Evolutionary conservation across 306 rosid species (phyloP), one percentile per base, ranked within the genome.

Genomic region (barrel medic (Medicago truncatula)): DNA sequence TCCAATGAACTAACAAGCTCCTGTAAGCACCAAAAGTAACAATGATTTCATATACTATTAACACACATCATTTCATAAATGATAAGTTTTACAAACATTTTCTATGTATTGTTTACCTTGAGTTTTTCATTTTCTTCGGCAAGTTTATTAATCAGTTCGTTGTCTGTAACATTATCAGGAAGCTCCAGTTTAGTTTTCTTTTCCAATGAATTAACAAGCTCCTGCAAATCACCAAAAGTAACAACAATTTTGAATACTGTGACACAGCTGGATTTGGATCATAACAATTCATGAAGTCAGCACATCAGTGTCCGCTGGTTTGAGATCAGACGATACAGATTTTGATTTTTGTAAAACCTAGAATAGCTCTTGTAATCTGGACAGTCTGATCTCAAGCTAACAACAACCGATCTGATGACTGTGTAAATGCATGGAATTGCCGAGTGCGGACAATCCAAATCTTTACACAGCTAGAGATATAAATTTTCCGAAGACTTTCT

Each of bases 71-170:
- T 9, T 21, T 70, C 50, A 44, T 65, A 64, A 63, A 52, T 8
- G 34, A 34, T 46, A 64, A 64, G 28, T 3, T 44, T 44, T 46
- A 58, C 63, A 63, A 62, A 46, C 60, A 53, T 8, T 50, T 40
- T 70, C 31, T 28, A 28, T 28, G 31, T 28, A 28, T 1, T 28
- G 31, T 3, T 28, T 28, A 28, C 31, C 31, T 28, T 28, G 31
- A 28, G 31, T 28, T 16, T 25, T 78, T 89, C 96, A 69, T 91
- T 93, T 84, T 91, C 97, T 66, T 93, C 67, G 14, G 80, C 60
- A 79, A 89, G 90, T 64, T 83, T 84, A 71, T 40, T 82, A 80
- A 91, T 64, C 74, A 84, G 16, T 67, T 86, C 94, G 75, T 80
- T 84, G 70, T 88, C 92, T 50, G 85, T 67, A 75, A 47, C 3